A percentile compares a stretch with the other conserved stretches of the same genome.
Evolutionary conservation across 116 monocot genomes (phyloP).

Genomic region (Dioscorea cayenensis): DNA sequence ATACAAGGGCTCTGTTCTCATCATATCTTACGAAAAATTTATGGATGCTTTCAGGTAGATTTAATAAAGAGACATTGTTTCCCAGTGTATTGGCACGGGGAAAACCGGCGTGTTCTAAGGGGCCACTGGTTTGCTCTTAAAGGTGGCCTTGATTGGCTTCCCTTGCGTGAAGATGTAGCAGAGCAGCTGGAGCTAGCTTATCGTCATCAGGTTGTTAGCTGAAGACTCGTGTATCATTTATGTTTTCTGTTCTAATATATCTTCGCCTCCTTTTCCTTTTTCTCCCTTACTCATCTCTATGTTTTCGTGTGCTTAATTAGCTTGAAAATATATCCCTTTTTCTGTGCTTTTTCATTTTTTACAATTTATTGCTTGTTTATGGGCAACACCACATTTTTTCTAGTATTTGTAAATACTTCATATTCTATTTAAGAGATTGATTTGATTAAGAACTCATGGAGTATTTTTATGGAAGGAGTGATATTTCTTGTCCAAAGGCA

Average conservation of each 20-base stretch:
- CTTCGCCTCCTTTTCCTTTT: not conserved
- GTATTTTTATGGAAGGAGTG: no score
- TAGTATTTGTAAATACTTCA: no score
- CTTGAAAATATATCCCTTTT: no score
- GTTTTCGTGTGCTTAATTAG: no score
- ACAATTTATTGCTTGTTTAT: no score
- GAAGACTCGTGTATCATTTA: not conserved
- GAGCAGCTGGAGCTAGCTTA: slow-evolving; percentile 94
- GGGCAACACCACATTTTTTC: no score
- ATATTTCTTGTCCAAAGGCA: no score
- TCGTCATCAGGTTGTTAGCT: slow-evolving; percentile 46
- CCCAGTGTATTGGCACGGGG: slow-evolving; percentile 97
- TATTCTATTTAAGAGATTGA: no score
- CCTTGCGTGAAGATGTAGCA: slow-evolving; percentile 91
- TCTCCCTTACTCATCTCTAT: not conserved
- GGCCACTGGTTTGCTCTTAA: slow-evolving; percentile 98
- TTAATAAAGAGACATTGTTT: slow-evolving; percentile 81
- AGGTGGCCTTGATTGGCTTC: slow-evolving; percentile 93
- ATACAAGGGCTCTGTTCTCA: no score
- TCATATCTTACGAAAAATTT: no score
- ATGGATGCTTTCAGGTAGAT: slow-evolving; percentile 62
- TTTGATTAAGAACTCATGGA: no score
- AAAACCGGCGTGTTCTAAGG: slow-evolving; percentile 88
- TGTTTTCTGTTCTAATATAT: not conserved
- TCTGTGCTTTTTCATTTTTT: no score